These are phyloP conservation scores for Cyclotella kingstonii DNA, from an alignment of 108 stramenopile genomes.

Conservation along the genomic window DNA sequence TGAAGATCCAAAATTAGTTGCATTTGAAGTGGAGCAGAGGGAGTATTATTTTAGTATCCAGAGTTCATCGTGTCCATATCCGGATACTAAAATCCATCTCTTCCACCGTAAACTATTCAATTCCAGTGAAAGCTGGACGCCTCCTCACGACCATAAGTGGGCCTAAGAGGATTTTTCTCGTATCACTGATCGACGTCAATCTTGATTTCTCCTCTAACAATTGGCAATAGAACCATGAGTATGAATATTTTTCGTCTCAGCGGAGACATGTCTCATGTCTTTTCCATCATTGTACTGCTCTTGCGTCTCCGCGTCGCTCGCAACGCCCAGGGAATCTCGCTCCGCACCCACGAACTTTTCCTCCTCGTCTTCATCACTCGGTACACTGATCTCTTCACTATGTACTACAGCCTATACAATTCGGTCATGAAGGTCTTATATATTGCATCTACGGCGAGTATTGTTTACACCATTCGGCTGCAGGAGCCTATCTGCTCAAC, in stretches of 20 bases:
- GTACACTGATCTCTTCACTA: slow-evolving; percentile 90
- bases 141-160: no score
- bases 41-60: no score
- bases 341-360: slow-evolving; percentile 98
- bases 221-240: no score
- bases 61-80: no score
- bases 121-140: no score
- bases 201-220: no score
- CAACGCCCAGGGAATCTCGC: slow-evolving; percentile 94
- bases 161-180: no score
- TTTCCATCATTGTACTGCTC: slow-evolving; percentile 95
- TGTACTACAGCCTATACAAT: slow-evolving; percentile 94
- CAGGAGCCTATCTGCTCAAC: slow-evolving; percentile 91
- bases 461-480: slow-evolving; percentile 92
- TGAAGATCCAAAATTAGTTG: no score
- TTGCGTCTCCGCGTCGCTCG: slow-evolving; percentile 93
- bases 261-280: slow-evolving; percentile 98
- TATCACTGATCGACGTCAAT: no score
- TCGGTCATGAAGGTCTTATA: slow-evolving; percentile 95
- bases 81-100: no score
- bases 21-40: no score
- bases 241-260: slow-evolving; percentile 92
- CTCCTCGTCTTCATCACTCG: slow-evolving; percentile 94
- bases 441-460: slow-evolving; percentile 89
- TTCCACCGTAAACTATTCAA: no score